Conservation (phyloP, 192 early-diverging fungal species). For the Rhizoclosmatium sp. region DNA sequence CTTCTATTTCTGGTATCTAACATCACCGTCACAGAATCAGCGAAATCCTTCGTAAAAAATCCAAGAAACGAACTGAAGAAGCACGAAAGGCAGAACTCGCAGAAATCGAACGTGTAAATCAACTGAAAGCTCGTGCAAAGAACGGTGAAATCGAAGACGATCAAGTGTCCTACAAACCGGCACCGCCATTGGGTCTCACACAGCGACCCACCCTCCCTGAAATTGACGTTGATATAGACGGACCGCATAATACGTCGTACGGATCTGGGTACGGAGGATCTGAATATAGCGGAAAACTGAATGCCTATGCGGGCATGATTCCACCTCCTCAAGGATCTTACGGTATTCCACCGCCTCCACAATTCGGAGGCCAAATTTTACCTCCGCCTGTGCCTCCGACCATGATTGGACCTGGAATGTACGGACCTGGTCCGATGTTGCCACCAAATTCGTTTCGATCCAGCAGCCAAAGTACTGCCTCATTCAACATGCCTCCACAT, state of each 20-base stretch:
- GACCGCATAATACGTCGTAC: neutral
- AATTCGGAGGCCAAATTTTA: neutral
- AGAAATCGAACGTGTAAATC: conserved; percentile 40
- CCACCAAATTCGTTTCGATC: neutral
- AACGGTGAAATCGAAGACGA: neutral
- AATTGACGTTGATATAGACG: conserved; percentile 37
- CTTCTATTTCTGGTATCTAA: neutral
- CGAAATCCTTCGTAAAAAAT: conserved; percentile 66
- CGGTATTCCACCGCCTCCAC: neutral
- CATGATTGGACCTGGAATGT: neutral
- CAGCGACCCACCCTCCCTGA: conserved; percentile 30
- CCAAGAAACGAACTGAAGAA: conserved; percentile 56
- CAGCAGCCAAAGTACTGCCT: too few species aligned
- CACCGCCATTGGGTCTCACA: conserved; percentile 32
- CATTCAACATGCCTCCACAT: too few species aligned
- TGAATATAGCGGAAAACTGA: neutral
- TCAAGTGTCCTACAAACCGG: conserved; percentile 6
- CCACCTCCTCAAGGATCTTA: neutral
- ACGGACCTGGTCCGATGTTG: neutral
- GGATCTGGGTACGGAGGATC: neutral
- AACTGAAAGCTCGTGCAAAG: conserved; percentile 12
- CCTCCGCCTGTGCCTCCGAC: neutral
- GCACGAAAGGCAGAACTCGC: conserved; percentile 51
- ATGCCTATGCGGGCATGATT: neutral
- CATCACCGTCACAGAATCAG: conserved; percentile 49